These are phyloP conservation scores for Plasmopara halstedii DNA, from an alignment of 352 stramenopile genomes.

Conservation along the genomic window DNA sequence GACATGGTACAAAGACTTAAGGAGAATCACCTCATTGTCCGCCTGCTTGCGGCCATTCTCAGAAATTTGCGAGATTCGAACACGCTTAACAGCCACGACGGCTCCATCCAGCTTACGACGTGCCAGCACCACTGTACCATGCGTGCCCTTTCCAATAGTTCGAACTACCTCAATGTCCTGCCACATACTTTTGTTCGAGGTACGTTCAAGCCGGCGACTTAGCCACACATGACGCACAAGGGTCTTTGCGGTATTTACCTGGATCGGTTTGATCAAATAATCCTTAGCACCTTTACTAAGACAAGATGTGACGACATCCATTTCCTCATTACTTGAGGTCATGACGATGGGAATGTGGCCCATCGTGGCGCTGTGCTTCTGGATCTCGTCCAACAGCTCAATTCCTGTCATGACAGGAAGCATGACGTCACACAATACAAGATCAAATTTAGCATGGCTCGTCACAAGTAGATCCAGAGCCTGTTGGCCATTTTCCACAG, in stretches of 20 bases:
- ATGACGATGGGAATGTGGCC: constrained; percentile 86
- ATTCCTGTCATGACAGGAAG: constrained; percentile 85
- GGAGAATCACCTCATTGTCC: constrained; percentile 84
- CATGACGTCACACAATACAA: constrained; percentile 88
- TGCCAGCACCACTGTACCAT: constrained; percentile 78
- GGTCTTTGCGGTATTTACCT: constrained; percentile 86
- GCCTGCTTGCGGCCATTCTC: constrained; percentile 82
- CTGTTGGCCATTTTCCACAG: constrained; percentile 77
- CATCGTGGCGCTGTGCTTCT: constrained; percentile 54
- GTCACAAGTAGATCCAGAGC: constrained; percentile 63
- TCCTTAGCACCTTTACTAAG: constrained; percentile 86
- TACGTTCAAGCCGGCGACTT: constrained; percentile 53
- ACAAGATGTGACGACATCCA: constrained; percentile 85
- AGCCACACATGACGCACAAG: constrained; percentile 85
- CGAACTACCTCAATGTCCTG: constrained; percentile 80
- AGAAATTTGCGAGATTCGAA: constrained; percentile 69
- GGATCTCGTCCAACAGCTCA: constrained; percentile 77
- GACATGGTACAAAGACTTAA: constrained; percentile 85
- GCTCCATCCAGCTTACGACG: constrained; percentile 67
- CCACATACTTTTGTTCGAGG: constrained; percentile 71
- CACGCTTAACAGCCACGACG: constrained; percentile 80
- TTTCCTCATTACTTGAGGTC: constrained; percentile 86
- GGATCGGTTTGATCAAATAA: constrained; percentile 88
- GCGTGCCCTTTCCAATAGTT: constrained; percentile 81
- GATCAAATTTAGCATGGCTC: constrained; percentile 73